Conservation (phyloP, 2,329 filamentous ascomycete genomes). For the Fusarium oligoseptatum region DNA sequence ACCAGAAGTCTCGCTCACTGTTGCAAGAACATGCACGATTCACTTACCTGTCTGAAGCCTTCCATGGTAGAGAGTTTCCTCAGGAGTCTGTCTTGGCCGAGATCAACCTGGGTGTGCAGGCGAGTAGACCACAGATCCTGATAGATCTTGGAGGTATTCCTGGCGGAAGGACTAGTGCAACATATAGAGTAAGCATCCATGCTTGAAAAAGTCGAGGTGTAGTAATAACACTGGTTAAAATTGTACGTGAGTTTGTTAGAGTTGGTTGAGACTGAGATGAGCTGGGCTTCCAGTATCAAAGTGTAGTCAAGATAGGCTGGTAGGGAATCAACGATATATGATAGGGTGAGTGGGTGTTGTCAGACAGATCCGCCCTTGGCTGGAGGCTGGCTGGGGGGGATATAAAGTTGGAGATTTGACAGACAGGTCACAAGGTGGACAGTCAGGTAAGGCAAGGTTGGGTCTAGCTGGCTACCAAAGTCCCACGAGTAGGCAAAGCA, state of each 20-base stretch:
- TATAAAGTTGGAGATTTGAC: constrained; percentile 41
- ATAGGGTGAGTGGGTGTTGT: constrained; percentile 23
- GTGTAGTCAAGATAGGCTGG: constrained; percentile 8
- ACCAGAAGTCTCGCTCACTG: background rate
- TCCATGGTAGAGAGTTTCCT: constrained; percentile 49
- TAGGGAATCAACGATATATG: constrained; percentile 16
- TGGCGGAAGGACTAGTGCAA: constrained; percentile 58
- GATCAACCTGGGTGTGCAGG: constrained; percentile 51
- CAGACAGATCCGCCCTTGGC: constrained; percentile 13
- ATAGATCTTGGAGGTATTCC: constrained; percentile 62
- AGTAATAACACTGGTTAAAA: constrained; percentile 5
- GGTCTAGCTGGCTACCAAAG: constrained; percentile 9
- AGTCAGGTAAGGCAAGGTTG: constrained; percentile 19
- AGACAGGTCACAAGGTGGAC: constrained; percentile 38
- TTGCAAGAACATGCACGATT: background rate
- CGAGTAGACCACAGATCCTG: constrained; percentile 62
- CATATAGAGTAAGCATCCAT: constrained; percentile 69
- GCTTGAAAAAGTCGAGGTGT: constrained; percentile 4
- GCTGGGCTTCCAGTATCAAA: constrained; percentile 39
- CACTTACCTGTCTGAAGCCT: constrained; percentile 54
- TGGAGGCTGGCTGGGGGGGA: constrained; percentile 23
- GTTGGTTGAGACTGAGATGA: background rate
- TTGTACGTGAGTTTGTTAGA: constrained; percentile 9
- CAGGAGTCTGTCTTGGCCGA: constrained; percentile 49
- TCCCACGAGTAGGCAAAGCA: constrained; percentile 23